phyloP scores from a whole-genome alignment of 1,284 basidiomycete species.

The Ustilago lituana region DNA sequence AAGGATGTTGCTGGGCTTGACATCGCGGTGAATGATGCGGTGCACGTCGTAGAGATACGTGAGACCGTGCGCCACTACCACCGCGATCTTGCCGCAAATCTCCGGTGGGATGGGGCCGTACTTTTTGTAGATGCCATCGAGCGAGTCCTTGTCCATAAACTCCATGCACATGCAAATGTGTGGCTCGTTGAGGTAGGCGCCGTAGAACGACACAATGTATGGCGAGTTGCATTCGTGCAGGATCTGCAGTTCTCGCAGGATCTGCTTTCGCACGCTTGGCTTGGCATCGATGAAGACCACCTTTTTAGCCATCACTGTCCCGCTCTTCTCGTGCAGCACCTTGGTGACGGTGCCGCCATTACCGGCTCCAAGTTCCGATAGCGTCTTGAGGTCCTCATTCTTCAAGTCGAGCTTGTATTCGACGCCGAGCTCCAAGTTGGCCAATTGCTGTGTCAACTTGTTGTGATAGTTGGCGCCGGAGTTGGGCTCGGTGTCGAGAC shows the following conservation, averaged over 20 bases:
- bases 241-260: conserved; percentile 95
- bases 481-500: conserved; percentile 37
- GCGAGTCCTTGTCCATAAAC: conserved; percentile 81
- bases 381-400: conserved; percentile 71
- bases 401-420: conserved; percentile 69
- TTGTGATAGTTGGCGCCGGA: conserved; percentile 54
- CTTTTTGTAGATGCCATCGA: conserved; percentile 91
- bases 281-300: conserved; percentile 94
- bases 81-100: conserved; percentile 87
- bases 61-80: conserved; percentile 90
- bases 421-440: conserved; percentile 67
- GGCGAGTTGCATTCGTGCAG: conserved; percentile 95
- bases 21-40: conserved; percentile 99
- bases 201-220: conserved; percentile 95
- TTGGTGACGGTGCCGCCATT: conserved; percentile 97
- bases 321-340: conserved; percentile 69
- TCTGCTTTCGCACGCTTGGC: conserved; percentile 95
- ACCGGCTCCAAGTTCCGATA: conserved; percentile 91
- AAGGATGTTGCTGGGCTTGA: conserved; percentile 98
- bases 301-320: conserved; percentile 66
- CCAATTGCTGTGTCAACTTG: conserved; percentile 64
- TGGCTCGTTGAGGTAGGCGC: conserved; percentile 92
- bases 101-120: conserved; percentile 88
- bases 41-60: conserved; percentile 99
- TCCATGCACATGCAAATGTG: conserved; percentile 99